Evolutionary conservation across 176 grass and related monocot genomes (phyloP).

Genomic region (Ampelocalamus luodianensis): DNA sequence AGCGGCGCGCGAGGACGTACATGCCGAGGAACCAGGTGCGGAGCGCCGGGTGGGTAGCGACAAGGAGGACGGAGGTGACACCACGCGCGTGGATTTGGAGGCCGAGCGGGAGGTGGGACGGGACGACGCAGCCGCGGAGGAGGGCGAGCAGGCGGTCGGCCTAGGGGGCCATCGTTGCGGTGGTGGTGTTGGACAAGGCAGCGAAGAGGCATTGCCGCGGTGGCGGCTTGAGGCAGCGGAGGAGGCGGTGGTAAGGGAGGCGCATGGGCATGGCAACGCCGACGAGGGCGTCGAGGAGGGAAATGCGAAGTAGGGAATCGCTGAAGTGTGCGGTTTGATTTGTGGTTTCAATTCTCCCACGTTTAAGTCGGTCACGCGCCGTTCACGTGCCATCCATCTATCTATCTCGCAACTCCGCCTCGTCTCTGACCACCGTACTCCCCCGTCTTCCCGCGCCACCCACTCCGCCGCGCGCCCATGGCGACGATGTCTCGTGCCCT

Average conservation of each 20-base stretch:
- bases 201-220: background rate
- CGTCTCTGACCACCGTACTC: constrained; percentile 33
- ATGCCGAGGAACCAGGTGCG: constrained; percentile 62
- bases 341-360: background rate
- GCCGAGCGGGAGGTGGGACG: constrained; percentile 57
- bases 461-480: constrained; percentile 29
- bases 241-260: constrained; percentile 8
- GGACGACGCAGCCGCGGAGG: constrained; percentile 56
- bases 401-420: constrained; percentile 26
- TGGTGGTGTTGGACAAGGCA: background rate
- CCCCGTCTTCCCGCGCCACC: constrained; percentile 18
- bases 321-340: background rate
- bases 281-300: background rate
- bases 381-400: constrained; percentile 51
- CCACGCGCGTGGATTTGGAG: constrained; percentile 69
- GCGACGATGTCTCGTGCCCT: constrained; percentile 70
- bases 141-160: constrained; percentile 45
- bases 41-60: background rate
- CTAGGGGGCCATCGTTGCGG: background rate
- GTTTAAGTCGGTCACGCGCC: constrained; percentile 12
- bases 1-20: constrained; percentile 74
- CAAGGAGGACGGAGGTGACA: constrained; percentile 47
- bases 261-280: constrained; percentile 50
- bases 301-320: background rate
- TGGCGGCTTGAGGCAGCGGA: background rate